These are phyloP conservation scores for Hirsutella minnesotensis DNA, from an alignment of 2,329 filamentous ascomycete genomes.

Conservation along the genomic window DNA sequence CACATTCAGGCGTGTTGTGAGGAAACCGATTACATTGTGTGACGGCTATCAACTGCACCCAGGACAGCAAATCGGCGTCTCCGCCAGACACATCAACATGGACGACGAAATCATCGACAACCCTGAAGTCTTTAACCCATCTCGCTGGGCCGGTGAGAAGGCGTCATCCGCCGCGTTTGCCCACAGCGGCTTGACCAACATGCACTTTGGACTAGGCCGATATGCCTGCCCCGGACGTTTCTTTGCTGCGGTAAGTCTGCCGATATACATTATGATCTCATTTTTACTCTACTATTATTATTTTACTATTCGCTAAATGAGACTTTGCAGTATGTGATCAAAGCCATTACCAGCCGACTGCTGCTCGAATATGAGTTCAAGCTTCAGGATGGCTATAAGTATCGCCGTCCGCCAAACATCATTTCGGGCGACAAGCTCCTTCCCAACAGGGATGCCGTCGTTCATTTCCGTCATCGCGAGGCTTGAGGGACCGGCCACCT, in stretches of 20 bases:
- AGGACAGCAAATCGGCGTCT: slow-evolving; percentile 7
- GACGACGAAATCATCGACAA: slow-evolving; percentile 2
- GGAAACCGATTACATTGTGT: slow-evolving; percentile 5
- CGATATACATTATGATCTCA: no score
- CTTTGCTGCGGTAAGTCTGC: slow-evolving; percentile 6
- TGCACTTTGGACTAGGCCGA: slow-evolving; percentile 8
- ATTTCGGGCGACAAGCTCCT: slow-evolving; percentile 7
- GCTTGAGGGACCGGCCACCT: no score
- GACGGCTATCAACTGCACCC: slow-evolving; percentile 5
- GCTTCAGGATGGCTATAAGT: background rate
- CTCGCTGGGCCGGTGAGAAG: slow-evolving; percentile 4
- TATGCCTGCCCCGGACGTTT: slow-evolving; percentile 10
- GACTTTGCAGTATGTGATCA: slow-evolving; percentile 10
- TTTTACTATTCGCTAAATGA: no score
- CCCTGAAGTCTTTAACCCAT: slow-evolving; percentile 4
- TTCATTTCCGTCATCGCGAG: slow-evolving; percentile 4
- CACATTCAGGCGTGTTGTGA: slow-evolving; percentile 7
- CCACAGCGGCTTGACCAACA: slow-evolving; percentile 6
- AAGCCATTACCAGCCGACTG: slow-evolving; percentile 6
- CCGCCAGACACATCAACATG: slow-evolving; percentile 5
- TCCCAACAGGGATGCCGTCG: slow-evolving; percentile 4
- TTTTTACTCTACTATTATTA: no score
- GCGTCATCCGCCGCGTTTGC: slow-evolving; percentile 3
- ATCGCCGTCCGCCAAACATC: slow-evolving; percentile 5
- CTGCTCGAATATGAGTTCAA: slow-evolving; percentile 8